These are phyloP conservation scores for Hirsutella thompsonii DNA, from an alignment of 2,329 filamentous ascomycete genomes.

Conservation along the genomic window DNA sequence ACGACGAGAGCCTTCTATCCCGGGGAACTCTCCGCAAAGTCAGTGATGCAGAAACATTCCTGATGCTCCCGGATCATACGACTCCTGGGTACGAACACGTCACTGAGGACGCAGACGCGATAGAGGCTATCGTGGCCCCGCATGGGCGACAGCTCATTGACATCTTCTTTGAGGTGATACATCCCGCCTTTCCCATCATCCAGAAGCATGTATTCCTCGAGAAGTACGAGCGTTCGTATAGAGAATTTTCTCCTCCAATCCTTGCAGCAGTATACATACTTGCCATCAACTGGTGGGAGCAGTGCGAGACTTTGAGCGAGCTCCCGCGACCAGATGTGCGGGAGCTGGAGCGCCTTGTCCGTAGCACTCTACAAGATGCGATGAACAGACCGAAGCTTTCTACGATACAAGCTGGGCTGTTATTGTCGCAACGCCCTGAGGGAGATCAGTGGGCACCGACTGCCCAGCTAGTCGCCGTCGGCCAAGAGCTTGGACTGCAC, in stretches of 20 bases:
- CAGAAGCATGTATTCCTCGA: conserved; percentile 72
- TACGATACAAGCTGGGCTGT: conserved; percentile 63
- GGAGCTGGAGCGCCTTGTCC: conserved; percentile 61
- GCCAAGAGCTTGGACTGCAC: conserved; percentile 78
- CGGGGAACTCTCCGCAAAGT: conserved; percentile 61
- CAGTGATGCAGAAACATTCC: conserved; percentile 65
- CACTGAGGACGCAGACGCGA: conserved; percentile 52
- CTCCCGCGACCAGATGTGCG: conserved; percentile 58
- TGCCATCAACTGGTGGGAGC: conserved; percentile 79
- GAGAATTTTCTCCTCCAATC: conserved; percentile 63
- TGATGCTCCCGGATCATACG: conserved; percentile 62
- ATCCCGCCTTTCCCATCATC: conserved; percentile 71
- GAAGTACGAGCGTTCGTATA: conserved; percentile 60
- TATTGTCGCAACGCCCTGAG: conserved; percentile 63
- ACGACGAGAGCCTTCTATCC: conserved; percentile 66
- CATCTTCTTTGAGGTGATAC: conserved; percentile 69
- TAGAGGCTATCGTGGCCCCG: conserved; percentile 64
- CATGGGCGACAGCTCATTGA: conserved; percentile 68
- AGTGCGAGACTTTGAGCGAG: conserved; percentile 52
- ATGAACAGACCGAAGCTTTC: conserved; percentile 74
- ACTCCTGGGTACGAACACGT: conserved; percentile 63
- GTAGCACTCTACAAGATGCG: conserved; percentile 59
- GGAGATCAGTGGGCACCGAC: conserved; percentile 76
- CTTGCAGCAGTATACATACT: conserved; percentile 74
- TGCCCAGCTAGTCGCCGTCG: conserved; percentile 74